Conservation (phyloP, 176 grass and related monocot genomes). For the Avena eriantha region DNA sequence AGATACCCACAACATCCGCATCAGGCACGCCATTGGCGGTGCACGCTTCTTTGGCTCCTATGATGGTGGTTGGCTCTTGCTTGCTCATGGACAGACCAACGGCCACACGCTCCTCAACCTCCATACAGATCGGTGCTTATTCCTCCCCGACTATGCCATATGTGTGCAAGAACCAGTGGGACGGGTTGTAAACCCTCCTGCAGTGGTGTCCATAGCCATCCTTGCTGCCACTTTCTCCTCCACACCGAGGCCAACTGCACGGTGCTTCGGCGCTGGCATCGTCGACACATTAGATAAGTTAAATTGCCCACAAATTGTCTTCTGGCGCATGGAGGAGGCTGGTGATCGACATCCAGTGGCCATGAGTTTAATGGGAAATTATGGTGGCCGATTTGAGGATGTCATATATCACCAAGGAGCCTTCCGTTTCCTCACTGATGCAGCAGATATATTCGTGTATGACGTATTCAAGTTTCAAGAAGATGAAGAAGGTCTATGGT, state of each 20-base stretch:
- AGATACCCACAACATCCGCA: neutral
- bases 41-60: neutral
- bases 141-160: neutral
- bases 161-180: too few species aligned
- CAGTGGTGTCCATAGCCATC: too few species aligned
- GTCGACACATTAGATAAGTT: rapidly evolving
- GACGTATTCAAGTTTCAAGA: neutral
- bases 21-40: neutral
- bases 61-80: neutral
- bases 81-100: neutral
- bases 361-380: too few species aligned
- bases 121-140: neutral
- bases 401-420: neutral
- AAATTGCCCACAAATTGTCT: neutral
- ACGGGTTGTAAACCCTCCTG: too few species aligned
- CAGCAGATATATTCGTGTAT: neutral
- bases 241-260: neutral
- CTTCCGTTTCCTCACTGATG: neutral
- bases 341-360: neutral
- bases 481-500: too few species aligned
- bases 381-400: neutral
- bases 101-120: neutral
- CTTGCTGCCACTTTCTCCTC: neutral
- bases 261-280: neutral
- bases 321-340: neutral